Percentiles rank a stretch among this genome's conserved stretches.
These are phyloP conservation scores for Wickerhamomyces ciferrii DNA, from an alignment of 805 yeast genomes.

Conservation along the genomic window DNA sequence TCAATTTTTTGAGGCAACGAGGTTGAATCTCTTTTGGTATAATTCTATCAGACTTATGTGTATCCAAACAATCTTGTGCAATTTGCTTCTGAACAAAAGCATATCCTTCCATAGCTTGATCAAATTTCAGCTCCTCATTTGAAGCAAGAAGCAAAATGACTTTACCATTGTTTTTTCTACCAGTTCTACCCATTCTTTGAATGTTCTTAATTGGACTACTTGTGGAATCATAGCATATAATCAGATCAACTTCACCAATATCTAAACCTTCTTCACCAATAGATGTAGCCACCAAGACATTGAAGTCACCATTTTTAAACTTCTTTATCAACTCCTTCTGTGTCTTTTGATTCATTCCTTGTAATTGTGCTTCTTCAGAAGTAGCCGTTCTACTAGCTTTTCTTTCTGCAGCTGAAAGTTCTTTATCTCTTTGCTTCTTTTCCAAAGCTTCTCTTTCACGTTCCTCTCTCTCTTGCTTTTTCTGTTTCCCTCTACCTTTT, in stretches of 20 bases:
- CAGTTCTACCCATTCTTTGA: conserved; percentile 98
- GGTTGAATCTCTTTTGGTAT: conserved; percentile 59
- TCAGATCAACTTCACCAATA: conserved; percentile 95
- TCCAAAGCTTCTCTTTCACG: conserved; percentile 23
- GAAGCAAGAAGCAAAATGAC: conserved; percentile 72
- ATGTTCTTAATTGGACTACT: conserved; percentile 89
- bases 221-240: conserved; percentile 89
- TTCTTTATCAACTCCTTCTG: conserved; percentile 75
- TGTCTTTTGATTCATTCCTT: conserved; percentile 86
- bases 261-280: conserved; percentile 99
- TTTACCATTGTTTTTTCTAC: conserved; percentile 87
- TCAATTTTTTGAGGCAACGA: conserved; percentile 43
- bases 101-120: conserved; percentile 81
- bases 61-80: conserved; percentile 37
- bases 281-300: conserved; percentile 89
- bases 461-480: conserved; percentile 25
- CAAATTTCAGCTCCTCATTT: conserved; percentile 74
- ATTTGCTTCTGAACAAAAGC: conserved; percentile 70
- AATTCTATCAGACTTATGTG: conserved; percentile 55
- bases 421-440: conserved; percentile 25
- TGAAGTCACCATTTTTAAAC: conserved; percentile 69
- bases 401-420: conserved; percentile 28
- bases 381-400: conserved; percentile 43
- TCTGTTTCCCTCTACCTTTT: conserved; percentile 37
- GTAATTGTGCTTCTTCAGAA: conserved; percentile 70